These are phyloP conservation scores for Sclerotiophoma versabilis DNA, from an alignment of 2,329 filamentous ascomycete genomes.

Conservation along the genomic window DNA sequence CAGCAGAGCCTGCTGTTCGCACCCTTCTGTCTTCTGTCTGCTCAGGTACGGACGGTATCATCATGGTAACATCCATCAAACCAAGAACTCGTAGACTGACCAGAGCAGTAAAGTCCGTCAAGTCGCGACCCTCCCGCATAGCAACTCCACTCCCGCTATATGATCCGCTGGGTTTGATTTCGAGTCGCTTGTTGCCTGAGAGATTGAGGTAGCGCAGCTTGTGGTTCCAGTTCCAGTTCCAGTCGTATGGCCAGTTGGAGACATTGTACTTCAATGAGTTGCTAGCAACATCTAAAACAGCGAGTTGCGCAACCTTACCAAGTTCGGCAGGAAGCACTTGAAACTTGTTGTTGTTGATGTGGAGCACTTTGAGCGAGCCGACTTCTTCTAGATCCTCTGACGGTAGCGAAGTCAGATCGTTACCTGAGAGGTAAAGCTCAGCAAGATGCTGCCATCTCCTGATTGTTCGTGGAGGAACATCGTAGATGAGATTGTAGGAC, in stretches of 20 bases:
- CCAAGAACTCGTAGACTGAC: slow-evolving; percentile 85
- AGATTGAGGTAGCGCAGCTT: slow-evolving; percentile 94
- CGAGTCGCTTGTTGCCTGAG: slow-evolving; percentile 93
- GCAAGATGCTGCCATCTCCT: slow-evolving; percentile 88
- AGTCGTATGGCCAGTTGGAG: slow-evolving; percentile 98
- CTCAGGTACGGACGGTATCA: slow-evolving; percentile 90
- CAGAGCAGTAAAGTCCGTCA: slow-evolving; percentile 91
- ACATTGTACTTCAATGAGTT: slow-evolving; percentile 98
- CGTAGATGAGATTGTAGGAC: slow-evolving; percentile 92
- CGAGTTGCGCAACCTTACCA: slow-evolving; percentile 89
- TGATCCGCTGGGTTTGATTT: slow-evolving; percentile 76
- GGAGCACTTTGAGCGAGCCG: slow-evolving; percentile 83
- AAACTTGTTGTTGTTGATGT: slow-evolving; percentile 98
- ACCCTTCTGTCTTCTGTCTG: slow-evolving; percentile 95
- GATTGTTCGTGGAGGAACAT: slow-evolving; percentile 88
- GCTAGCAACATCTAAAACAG: slow-evolving; percentile 91
- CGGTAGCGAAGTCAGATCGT: slow-evolving; percentile 88
- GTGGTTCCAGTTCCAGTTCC: slow-evolving; percentile 99
- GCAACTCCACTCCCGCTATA: slow-evolving; percentile 58
- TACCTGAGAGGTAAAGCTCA: slow-evolving; percentile 93
- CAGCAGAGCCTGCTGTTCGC: slow-evolving; percentile 92
- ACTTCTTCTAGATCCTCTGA: slow-evolving; percentile 93
- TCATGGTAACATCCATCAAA: slow-evolving; percentile 97
- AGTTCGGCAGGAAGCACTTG: slow-evolving; percentile 95
- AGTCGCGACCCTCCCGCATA: slow-evolving; percentile 66